phyloP scores from a whole-genome alignment of 768 basidiomycete species.

The Cyclocybe aegerita region DNA sequence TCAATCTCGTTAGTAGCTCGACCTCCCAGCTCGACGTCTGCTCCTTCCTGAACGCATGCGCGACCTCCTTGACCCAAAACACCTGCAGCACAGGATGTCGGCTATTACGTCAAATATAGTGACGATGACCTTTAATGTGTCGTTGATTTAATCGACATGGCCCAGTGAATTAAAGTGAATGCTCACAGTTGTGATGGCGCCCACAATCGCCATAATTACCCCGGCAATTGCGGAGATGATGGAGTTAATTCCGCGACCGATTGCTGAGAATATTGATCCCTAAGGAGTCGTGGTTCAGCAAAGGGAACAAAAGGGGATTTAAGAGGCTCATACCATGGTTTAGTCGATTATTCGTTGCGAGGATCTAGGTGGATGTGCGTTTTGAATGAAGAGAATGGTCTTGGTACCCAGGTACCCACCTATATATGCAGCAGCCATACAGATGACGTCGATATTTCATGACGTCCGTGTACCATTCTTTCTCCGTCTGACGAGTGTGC shows the following conservation, averaged over 20 bases:
- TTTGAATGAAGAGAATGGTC: too few species aligned
- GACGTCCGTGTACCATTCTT: not conserved
- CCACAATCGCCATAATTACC: conserved; percentile 60
- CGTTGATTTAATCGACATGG: not conserved
- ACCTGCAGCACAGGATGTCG: conserved; percentile 55
- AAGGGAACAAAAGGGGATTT: not conserved
- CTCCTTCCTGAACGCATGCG: conserved; percentile 20
- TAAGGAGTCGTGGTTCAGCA: conserved; percentile 18
- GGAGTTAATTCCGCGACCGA: conserved; percentile 57
- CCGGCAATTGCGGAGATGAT: conserved; percentile 60
- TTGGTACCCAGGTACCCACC: too few species aligned
- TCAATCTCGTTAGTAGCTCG: not conserved
- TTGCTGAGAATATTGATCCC: conserved; percentile 67
- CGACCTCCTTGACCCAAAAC: conserved; percentile 37
- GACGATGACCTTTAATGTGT: conserved; percentile 49
- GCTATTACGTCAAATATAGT: conserved; percentile 62
- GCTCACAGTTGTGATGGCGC: conserved; percentile 59
- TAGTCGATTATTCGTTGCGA: not conserved
- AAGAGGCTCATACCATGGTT: conserved; percentile 2
- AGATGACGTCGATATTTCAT: conserved; percentile 2
- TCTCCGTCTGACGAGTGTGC: not conserved
- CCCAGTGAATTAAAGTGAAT: not conserved
- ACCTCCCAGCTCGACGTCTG: conserved; percentile 8
- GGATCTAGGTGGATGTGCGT: too few species aligned
- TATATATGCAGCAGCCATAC: not conserved